These are phyloP conservation scores for Lasiodiplodia gonubiensis DNA, from an alignment of 2,329 filamentous ascomycete genomes.

Conservation along the genomic window DNA sequence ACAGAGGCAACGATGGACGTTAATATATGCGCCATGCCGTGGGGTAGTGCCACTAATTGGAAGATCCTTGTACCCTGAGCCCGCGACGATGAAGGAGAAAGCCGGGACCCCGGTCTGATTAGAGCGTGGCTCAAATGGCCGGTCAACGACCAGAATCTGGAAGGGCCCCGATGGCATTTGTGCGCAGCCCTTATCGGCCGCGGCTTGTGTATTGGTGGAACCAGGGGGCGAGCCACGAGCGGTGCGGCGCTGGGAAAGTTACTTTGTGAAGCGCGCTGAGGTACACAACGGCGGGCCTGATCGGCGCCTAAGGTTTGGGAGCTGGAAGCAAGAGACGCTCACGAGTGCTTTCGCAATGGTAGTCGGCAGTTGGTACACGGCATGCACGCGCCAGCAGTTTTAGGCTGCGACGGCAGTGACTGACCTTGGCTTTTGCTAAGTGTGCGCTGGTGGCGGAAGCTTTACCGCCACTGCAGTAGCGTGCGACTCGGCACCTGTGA, in stretches of 20 bases:
- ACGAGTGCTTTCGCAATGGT: background rate
- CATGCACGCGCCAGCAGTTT: background rate
- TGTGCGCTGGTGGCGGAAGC: slow-evolving; percentile 6
- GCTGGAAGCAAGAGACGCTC: background rate
- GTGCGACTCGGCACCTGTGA: slow-evolving; percentile 15
- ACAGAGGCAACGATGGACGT: background rate
- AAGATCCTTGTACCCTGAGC: background rate
- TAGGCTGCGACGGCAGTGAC: background rate
- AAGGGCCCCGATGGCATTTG: background rate
- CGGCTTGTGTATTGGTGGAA: background rate
- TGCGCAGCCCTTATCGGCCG: background rate
- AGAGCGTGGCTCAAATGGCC: background rate
- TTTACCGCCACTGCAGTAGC: slow-evolving; percentile 9
- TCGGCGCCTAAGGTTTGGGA: background rate
- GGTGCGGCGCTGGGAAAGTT: background rate
- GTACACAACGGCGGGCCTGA: slow-evolving; percentile 10
- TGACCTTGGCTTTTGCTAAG: slow-evolving; percentile 11
- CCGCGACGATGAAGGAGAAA: slow-evolving; percentile 3
- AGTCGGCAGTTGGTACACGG: slow-evolving; percentile 13
- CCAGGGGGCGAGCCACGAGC: background rate
- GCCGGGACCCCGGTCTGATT: slow-evolving; percentile 13
- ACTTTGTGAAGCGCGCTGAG: background rate
- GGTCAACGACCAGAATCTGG: background rate
- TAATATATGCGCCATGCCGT: slow-evolving; percentile 13
- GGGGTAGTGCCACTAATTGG: background rate